Evolutionary conservation across 495 filamentous ascomycete species (phyloP).

Genomic region (Podospora bellae-mahoneyi): DNA sequence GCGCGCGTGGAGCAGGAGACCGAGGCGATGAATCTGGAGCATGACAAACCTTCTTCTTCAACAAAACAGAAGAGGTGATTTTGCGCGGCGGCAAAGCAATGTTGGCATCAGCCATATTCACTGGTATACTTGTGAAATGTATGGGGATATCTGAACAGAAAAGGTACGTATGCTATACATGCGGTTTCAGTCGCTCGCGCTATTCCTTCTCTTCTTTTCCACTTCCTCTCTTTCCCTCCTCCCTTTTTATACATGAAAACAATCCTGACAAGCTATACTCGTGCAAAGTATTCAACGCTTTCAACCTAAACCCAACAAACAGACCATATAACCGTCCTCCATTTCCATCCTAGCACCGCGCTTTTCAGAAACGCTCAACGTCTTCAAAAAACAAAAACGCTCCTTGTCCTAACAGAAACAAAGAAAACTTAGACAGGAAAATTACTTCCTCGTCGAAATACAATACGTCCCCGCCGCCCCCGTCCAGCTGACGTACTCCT

Average conservation of each 20-base stretch:
- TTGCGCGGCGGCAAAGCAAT: not conserved
- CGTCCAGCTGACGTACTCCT: conserved; percentile 88
- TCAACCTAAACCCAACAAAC: not conserved
- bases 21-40: conserved; percentile 75
- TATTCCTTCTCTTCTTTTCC: not conserved
- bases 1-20: conserved; percentile 77
- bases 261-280: not conserved
- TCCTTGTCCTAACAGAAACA: not conserved
- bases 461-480: conserved; percentile 78
- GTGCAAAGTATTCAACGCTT: not conserved
- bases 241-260: not conserved
- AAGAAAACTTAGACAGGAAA: not conserved
- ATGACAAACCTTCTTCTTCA: conserved; percentile 31
- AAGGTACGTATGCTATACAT: conserved; percentile 8
- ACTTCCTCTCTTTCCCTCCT: not conserved
- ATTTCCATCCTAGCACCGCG: not conserved
- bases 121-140: not conserved
- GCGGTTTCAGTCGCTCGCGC: conserved; percentile 5
- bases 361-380: not conserved
- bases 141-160: conserved; percentile 5
- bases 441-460: conserved; percentile 75
- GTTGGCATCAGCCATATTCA: not conserved
- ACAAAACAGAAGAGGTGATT: conserved; percentile 2
- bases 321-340: not conserved
- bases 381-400: not conserved